Percentiles rank a stretch among this genome's conserved stretches.
These are phyloP conservation scores for Barnettozyma wickerhamii DNA, from an alignment of 805 yeast genomes.

Conservation along the genomic window DNA sequence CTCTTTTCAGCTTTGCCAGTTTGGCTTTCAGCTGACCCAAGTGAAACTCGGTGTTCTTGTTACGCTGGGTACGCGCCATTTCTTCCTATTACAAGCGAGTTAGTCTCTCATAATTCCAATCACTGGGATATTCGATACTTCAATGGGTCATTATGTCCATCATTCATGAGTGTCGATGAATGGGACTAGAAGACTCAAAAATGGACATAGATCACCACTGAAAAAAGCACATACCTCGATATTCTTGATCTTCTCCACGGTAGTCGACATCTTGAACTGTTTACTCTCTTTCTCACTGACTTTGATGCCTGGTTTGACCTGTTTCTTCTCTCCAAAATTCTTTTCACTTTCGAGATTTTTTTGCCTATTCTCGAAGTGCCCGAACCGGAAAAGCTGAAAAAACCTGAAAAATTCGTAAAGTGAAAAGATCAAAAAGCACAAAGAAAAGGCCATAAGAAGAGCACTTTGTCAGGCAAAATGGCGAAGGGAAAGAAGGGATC, in stretches of 20 bases:
- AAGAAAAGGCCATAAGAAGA: no score
- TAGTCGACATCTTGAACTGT: conserved; percentile 19
- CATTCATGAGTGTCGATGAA: no score
- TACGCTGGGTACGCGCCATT: conserved; percentile 97
- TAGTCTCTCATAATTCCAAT: no score
- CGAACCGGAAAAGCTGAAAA: neutral
- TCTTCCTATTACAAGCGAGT: conserved; percentile 82
- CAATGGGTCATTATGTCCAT: no score
- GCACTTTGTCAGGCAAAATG: neutral
- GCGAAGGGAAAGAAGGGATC: conserved; percentile 59
- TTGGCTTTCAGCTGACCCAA: conserved; percentile 97
- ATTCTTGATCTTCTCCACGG: conserved; percentile 25
- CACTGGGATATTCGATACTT: no score
- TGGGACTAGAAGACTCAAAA: neutral
- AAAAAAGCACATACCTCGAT: conserved; percentile 5
- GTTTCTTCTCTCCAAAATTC: neutral
- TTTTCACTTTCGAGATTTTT: neutral
- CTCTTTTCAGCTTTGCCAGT: conserved; percentile 91
- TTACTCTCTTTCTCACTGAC: no score
- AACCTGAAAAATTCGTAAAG: neutral
- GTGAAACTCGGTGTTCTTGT: conserved; percentile 96
- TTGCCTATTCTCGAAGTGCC: neutral
- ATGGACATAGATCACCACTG: neutral
- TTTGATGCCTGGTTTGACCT: no score
- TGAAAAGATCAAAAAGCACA: neutral